Percentiles rank a stretch among this genome's conserved stretches.
These are phyloP conservation scores for Hebeloma cylindrosporum DNA, from an alignment of 768 basidiomycete species.

Conservation along the genomic window DNA sequence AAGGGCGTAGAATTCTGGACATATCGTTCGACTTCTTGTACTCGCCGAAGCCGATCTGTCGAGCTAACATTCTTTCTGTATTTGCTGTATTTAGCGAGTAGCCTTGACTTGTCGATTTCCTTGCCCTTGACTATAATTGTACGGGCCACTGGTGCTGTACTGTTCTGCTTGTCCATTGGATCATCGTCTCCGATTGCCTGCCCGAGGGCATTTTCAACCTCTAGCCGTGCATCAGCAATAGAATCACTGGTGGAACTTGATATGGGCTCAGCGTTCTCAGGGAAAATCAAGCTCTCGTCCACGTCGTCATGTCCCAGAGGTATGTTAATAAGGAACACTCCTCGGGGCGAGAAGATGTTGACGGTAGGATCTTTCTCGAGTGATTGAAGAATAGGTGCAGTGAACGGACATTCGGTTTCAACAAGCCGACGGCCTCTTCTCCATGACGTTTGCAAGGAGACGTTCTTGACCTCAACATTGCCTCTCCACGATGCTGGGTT, in stretches of 20 bases:
- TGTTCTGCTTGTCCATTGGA: too few relatives aligned
- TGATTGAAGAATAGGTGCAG: not conserved
- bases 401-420: constrained; percentile 12
- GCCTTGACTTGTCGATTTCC: constrained; percentile 10
- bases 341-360: constrained; percentile 19
- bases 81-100: constrained; percentile 12
- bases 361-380: constrained; percentile 1
- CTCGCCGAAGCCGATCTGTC: constrained; percentile 18
- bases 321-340: constrained; percentile 11
- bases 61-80: constrained; percentile 16
- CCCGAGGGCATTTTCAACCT: constrained; percentile 15
- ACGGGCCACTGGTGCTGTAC: too few relatives aligned
- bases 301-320: constrained; percentile 19
- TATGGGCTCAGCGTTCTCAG: not conserved
- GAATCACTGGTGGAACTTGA: not conserved
- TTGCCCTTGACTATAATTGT: constrained; percentile 5
- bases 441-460: constrained; percentile 33
- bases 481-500: constrained; percentile 36
- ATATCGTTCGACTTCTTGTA: constrained; percentile 12
- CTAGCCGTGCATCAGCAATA: constrained; percentile 6
- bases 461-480: constrained; percentile 25
- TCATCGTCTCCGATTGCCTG: not conserved
- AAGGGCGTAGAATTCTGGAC: too few relatives aligned
- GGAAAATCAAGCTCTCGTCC: constrained; percentile 21
- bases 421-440: constrained; percentile 21